Base-by-base conservation (phyloP, 2,329 filamentous ascomycete genomes). In the Graphiopsis chlorocephala region DNA sequence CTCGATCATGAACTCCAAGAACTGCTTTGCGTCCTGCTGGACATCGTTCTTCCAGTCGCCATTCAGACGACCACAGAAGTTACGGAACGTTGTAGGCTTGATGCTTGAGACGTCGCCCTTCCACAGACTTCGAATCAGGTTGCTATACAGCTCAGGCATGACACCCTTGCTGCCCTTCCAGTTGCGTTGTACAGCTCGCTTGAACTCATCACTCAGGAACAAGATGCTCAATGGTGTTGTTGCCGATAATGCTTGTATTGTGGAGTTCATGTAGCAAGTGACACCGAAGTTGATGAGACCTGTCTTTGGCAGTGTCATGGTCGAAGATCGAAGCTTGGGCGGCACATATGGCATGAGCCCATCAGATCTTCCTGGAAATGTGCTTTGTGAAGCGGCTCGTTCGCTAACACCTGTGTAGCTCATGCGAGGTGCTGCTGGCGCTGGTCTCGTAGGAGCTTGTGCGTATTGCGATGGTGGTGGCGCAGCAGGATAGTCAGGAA, bases 1-100 rank as follows among this genome's bases (percentile, higher is more conserved):
- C 61, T 91, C 88, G 42, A 96, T 83, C 28, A 97, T 77, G 73
- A 96, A 97, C 53, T 88, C 87, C 69, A 94, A 88, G 70, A 96
- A 96, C 72, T 98, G 95, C 69, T 93, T 90, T 1, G 93, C 90
- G 73, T 99, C 95, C 78, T 98, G 95, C 74, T 98, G 94, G 58
- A 87, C 81, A 26, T 83, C 82, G 47, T 91, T 89, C 15, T 89
- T 91, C 80, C 93, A 95, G 69, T 86, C 83, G 7, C 85, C 82
- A 65, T 86, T 86, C 68, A 88, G 78, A 20, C 86, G 83, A 4
- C 85, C 85, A 70, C 89, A 89, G 66, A 92, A 87, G 63, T 86
- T 80, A 29, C 81, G 76, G 55, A 84, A 78, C 1, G 80, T 82
- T 42, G 75, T 79, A 2, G 82, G 82, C 12, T 80, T 78, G 63